These are phyloP conservation scores for Fusarium domesticum DNA, from an alignment of 2,329 filamentous ascomycete genomes.

Conservation along the genomic window DNA sequence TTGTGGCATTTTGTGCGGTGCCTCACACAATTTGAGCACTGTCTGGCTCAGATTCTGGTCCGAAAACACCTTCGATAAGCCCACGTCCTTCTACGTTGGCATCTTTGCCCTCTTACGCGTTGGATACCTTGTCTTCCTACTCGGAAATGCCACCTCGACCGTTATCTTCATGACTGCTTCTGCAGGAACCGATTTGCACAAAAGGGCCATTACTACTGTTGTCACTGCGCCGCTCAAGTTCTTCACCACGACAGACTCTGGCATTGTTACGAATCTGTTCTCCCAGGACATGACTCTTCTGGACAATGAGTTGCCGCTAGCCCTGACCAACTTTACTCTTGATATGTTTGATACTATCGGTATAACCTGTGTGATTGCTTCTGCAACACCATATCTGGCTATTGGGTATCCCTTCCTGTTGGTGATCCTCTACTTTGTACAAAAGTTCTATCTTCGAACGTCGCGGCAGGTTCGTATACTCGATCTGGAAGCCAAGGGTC, in stretches of 20 bases:
- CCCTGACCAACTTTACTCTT: constrained; percentile 32
- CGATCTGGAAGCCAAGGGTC: constrained; percentile 60
- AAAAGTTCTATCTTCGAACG: constrained; percentile 58
- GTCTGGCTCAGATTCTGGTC: constrained; percentile 45
- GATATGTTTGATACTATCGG: constrained; percentile 33
- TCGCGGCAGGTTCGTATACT: constrained; percentile 58
- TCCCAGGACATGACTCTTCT: constrained; percentile 45
- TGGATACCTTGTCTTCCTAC: constrained; percentile 19
- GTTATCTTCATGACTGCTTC: constrained; percentile 29
- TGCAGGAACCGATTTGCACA: constrained; percentile 35
- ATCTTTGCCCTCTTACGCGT: constrained; percentile 29
- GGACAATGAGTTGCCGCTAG: constrained; percentile 38
- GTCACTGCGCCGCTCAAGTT: constrained; percentile 41
- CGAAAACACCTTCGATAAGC: constrained; percentile 26
- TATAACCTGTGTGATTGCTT: constrained; percentile 47
- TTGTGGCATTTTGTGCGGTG: constrained; percentile 24
- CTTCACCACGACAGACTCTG: constrained; percentile 42
- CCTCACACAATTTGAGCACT: constrained; percentile 29
- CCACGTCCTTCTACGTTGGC: constrained; percentile 31
- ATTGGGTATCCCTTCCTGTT: constrained; percentile 50
- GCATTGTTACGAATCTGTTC: constrained; percentile 43
- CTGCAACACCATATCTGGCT: constrained; percentile 42
- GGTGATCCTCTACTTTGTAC: constrained; percentile 46
- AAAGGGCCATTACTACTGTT: constrained; percentile 32
- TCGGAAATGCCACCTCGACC: constrained; percentile 6